These are phyloP conservation scores for Magnaporthiopsis incrustans DNA, from an alignment of 2,329 filamentous ascomycete species.

Conservation along the genomic window DNA sequence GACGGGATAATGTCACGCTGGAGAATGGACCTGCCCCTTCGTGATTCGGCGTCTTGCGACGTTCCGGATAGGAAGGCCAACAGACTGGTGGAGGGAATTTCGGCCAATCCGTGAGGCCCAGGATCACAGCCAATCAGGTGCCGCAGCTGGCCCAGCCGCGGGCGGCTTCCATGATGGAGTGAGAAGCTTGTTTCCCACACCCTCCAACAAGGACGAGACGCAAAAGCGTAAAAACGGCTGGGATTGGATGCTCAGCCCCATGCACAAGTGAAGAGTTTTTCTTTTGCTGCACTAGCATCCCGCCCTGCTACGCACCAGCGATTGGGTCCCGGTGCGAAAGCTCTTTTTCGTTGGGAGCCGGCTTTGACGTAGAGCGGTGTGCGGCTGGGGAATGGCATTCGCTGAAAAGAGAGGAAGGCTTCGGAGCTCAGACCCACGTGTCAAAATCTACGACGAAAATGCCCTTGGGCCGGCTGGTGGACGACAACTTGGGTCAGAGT, in stretches of 20 bases:
- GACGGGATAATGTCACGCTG: neutral
- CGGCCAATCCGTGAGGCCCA: neutral
- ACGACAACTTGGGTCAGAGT: neutral
- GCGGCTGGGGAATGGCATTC: neutral
- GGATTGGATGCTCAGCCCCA: neutral
- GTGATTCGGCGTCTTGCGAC: neutral
- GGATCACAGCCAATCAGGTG: neutral
- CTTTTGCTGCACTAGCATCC: neutral
- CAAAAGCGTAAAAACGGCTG: neutral
- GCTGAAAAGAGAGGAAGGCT: neutral
- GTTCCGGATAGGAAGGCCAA: neutral
- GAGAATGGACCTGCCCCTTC: neutral
- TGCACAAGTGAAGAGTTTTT: neutral
- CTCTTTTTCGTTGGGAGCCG: neutral
- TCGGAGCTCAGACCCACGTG: neutral
- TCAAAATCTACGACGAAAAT: neutral
- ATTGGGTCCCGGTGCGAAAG: neutral
- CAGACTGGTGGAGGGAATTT: neutral
- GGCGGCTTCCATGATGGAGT: neutral
- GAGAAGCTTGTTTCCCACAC: neutral
- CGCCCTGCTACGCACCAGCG: too few species aligned
- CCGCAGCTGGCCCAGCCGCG: neutral
- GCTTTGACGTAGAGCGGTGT: neutral
- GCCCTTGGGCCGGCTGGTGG: neutral
- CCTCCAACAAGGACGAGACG: neutral